Evolutionary conservation across 2,329 filamentous ascomycete genomes (phyloP), one percentile per base, ranked within the genome.

Genomic region (Metarhizium humberi): DNA sequence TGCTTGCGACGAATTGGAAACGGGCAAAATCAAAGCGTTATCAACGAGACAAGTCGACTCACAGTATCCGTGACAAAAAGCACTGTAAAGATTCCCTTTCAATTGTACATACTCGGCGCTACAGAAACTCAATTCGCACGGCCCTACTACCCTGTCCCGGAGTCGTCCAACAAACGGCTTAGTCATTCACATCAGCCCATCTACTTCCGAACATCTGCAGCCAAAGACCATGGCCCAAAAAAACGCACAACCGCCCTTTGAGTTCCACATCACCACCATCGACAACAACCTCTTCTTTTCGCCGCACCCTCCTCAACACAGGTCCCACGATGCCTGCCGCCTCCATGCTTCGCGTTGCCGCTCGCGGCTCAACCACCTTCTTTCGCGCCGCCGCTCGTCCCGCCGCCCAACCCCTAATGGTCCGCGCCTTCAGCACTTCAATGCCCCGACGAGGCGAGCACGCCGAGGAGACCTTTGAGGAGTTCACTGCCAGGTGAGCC

Each of bases 401-500:
- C 72, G 75, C 77, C 71, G 76, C 75, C 55, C 68, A 70, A 66
- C 76, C 81, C 69, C 71, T 83, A 67, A 75, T 78, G 69, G 78
- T 77, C 66, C 78, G 77, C 68, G 74, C 76, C 66, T 86, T 87
- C 77, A 86, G 80, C 79, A 87, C 83, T 69, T 79, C 77, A 59
- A 70, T 75, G 64, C 70, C 78, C 68, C 73, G 78, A 69, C 76
- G 75, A 64, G 72, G 73, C 69, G 76, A 80, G 69, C 89, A 95
- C 75, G 83, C 86, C 70, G 94, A 99, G 76, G 94, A 99, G 85
- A 95, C 88, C 68, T 99, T 96, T 67, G 94, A 99, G 81, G 92
- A 97, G 80, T 99, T 99, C 77, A 91, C 89, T 76, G 88, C 91
- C 68, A 92, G 94, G 94, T 99, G 89, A 76, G 80, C 30, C 25